Evolutionary conservation across 192 early-diverging fungal species (phyloP).

Genomic region (Coemansia sp.): DNA sequence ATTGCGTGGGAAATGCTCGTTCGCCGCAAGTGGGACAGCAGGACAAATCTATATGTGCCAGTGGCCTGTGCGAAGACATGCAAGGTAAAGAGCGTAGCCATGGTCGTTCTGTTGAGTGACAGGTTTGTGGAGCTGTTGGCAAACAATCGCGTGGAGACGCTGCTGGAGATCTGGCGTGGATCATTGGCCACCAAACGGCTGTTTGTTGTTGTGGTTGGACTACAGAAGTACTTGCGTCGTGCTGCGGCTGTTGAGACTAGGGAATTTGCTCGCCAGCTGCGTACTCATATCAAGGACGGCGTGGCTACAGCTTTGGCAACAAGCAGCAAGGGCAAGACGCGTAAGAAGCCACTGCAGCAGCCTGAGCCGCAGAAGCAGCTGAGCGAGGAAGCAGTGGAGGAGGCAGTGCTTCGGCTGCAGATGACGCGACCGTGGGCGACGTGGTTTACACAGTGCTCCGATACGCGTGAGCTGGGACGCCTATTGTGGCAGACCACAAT

Average conservation of each 20-base stretch:
- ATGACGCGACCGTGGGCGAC: constrained; percentile 26
- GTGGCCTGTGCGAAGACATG: not conserved
- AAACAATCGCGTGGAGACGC: not conserved
- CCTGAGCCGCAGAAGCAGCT: not conserved
- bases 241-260: constrained; percentile 18
- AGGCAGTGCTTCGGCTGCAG: constrained; percentile 27
- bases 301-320: not conserved
- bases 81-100: constrained; percentile 9
- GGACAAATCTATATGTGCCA: constrained; percentile 25
- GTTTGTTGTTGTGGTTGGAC: constrained; percentile 33
- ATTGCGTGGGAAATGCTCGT: constrained; percentile 32
- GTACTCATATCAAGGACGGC: constrained; percentile 14
- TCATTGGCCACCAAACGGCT: constrained; percentile 17
- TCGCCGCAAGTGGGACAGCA: constrained; percentile 30
- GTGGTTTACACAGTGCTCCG: constrained; percentile 39
- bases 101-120: constrained; percentile 22
- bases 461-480: constrained; percentile 19
- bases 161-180: constrained; percentile 38
- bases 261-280: constrained; percentile 45
- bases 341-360: not conserved
- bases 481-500: constrained; percentile 32
- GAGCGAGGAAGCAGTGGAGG: constrained; percentile 20
- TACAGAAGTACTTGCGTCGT: constrained; percentile 16
- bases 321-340: not conserved
- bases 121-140: constrained; percentile 20